phyloP scores from a whole-genome alignment of 495 filamentous ascomycete genomes.

The Ascodesmis nigricans region DNA sequence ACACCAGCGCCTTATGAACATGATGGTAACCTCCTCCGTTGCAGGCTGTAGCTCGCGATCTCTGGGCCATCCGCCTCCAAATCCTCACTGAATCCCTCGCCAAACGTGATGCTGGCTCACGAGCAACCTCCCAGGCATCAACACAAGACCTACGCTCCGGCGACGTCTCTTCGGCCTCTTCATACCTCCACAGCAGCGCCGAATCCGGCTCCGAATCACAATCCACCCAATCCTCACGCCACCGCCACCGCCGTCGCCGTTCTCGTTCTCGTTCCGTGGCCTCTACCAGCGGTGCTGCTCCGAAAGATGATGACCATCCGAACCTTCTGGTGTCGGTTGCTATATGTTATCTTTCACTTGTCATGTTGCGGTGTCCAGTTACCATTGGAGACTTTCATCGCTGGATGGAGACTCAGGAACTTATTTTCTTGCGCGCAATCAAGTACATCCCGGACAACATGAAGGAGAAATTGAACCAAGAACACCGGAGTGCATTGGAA shows the following conservation, averaged over 20 bases:
- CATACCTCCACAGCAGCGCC: conserved; percentile 16
- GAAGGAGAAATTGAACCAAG: conserved; percentile 37
- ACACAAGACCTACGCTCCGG: not conserved
- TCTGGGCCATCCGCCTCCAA: conserved; percentile 46
- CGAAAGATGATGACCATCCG: conserved; percentile 25
- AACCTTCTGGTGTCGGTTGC: conserved; percentile 39
- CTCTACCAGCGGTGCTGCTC: no score
- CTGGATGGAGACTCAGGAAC: conserved; percentile 24
- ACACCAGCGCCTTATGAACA: not conserved
- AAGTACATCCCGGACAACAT: conserved; percentile 40
- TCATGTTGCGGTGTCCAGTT: conserved; percentile 42
- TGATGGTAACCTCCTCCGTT: conserved; percentile 2
- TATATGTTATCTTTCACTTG: conserved; percentile 42
- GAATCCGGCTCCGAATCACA: conserved; percentile 13
- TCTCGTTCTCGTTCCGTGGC: not conserved
- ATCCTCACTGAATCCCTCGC: conserved; percentile 20
- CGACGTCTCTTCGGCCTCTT: conserved; percentile 10
- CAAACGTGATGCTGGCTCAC: not conserved
- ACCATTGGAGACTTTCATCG: conserved; percentile 39
- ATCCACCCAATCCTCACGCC: conserved; percentile 7
- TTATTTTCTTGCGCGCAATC: conserved; percentile 25
- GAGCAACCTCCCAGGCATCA: not conserved
- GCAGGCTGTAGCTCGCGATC: conserved; percentile 35
- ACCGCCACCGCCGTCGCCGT: conserved; percentile 8
- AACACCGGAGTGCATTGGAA: conserved; percentile 36